Conservation (phyloP, 202 grass and related monocot genomes). For the Setaria viridis region DNA sequence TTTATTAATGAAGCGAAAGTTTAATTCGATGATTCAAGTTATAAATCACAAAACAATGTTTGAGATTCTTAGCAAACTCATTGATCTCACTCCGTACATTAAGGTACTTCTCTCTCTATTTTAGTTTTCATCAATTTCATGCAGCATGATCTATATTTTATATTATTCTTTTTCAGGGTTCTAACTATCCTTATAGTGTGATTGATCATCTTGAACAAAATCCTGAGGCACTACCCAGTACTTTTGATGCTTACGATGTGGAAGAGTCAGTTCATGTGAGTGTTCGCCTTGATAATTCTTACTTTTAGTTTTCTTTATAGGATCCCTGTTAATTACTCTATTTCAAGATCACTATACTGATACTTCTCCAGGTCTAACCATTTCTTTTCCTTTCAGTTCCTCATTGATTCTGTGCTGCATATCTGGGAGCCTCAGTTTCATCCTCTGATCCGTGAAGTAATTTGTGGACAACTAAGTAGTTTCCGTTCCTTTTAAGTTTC, state of each 20-base stretch:
- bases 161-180: conserved; percentile 29
- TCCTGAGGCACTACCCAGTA: neutral
- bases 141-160: neutral
- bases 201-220: conserved; percentile 23
- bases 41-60: conserved; percentile 9
- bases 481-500: neutral
- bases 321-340: neutral
- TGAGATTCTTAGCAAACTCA: conserved; percentile 21
- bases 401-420: conserved; percentile 8
- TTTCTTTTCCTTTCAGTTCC: conserved; percentile 6
- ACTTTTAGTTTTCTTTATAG: neutral
- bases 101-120: conserved; percentile 21
- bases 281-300: neutral
- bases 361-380: neutral
- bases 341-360: neutral
- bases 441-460: conserved; percentile 28
- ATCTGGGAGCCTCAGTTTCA: conserved; percentile 39
- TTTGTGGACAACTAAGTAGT: neutral
- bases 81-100: conserved; percentile 9
- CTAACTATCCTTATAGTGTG: neutral
- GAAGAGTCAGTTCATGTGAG: conserved; percentile 14
- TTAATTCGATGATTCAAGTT: neutral
- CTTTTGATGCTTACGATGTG: neutral
- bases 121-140: neutral
- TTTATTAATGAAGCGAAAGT: conserved; percentile 30